Percentiles rank a stretch among this genome's conserved stretches.
phyloP scores from a whole-genome alignment of 306 rosid genomes.

The Trifolium pratense region DNA sequence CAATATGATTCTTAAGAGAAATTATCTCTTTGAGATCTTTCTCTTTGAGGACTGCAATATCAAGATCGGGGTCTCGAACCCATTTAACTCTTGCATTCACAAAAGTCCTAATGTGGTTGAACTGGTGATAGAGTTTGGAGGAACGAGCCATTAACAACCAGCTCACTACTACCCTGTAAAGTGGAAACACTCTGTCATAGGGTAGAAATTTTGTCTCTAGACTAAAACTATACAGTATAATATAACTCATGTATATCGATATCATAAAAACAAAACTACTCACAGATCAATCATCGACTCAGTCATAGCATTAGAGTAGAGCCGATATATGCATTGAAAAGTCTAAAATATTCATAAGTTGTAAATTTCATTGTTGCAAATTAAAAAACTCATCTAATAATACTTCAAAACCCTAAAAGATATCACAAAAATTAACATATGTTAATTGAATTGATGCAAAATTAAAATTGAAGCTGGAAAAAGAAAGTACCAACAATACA shows the following conservation, averaged over 20 bases:
- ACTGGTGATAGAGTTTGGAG: constrained; percentile 51
- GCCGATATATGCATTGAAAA: neutral
- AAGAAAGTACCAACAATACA: neutral
- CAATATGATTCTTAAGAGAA: constrained; percentile 65
- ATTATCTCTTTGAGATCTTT: constrained; percentile 67
- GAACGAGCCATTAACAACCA: constrained; percentile 52
- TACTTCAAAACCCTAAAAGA: neutral
- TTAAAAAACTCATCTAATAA: neutral
- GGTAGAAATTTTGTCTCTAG: constrained; percentile 16
- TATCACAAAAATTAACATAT: neutral
- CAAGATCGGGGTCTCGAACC: constrained; percentile 83
- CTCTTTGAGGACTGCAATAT: constrained; percentile 70
- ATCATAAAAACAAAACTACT: neutral
- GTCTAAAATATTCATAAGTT: neutral
- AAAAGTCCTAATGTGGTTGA: constrained; percentile 55
- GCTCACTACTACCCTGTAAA: constrained; percentile 54
- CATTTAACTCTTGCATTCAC: constrained; percentile 78
- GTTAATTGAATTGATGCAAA: neutral
- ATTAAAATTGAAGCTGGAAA: neutral
- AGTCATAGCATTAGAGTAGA: neutral
- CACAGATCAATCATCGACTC: neutral
- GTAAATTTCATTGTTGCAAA: neutral
- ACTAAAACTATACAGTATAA: constrained; percentile 19
- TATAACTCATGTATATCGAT: neutral
- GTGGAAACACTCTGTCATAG: constrained; percentile 42